Evolutionary conservation across 352 stramenopile genomes (phyloP).

Genomic region (Globisporangium cylindrosporum): DNA sequence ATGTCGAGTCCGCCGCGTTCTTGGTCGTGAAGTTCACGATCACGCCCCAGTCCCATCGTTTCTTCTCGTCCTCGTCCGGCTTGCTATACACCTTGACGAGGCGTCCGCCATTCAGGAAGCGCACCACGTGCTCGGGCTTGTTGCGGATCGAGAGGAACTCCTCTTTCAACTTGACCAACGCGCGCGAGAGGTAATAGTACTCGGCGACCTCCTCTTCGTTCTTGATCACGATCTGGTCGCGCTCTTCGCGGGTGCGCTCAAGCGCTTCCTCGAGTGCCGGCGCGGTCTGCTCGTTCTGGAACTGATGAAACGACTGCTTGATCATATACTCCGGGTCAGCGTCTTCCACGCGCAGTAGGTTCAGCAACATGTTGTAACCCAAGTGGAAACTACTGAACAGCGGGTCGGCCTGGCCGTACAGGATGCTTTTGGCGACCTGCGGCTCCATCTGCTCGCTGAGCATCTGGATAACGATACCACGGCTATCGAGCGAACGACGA

Average conservation of each 20-base stretch:
- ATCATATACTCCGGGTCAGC: conserved; percentile 98
- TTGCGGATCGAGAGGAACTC: conserved; percentile 92
- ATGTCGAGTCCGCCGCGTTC: conserved; percentile 65
- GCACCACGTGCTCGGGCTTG: conserved; percentile 90
- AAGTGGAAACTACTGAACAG: conserved; percentile 94
- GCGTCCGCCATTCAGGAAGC: conserved; percentile 93
- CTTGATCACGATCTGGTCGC: conserved; percentile 88
- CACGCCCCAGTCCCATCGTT: conserved; percentile 82
- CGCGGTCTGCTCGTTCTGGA: conserved; percentile 84
- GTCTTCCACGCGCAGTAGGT: conserved; percentile 98
- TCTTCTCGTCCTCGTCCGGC: conserved; percentile 41
- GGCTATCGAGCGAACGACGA: conserved; percentile 96
- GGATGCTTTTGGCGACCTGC: conserved; percentile 92
- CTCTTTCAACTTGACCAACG: conserved; percentile 90
- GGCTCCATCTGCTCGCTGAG: conserved; percentile 99
- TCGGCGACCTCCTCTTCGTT: conserved; percentile 86
- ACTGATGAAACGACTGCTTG: conserved; percentile 97
- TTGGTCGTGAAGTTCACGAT: conserved; percentile 86
- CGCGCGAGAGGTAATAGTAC: conserved; percentile 89
- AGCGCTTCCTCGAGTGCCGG: conserved; percentile 78
- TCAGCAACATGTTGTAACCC: conserved; percentile 99
- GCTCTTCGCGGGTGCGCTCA: conserved; percentile 77
- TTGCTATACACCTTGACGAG: conserved; percentile 85
- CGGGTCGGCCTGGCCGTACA: conserved; percentile 79
- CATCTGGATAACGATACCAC: conserved; percentile 99